Evolutionary conservation across 2,329 filamentous ascomycete species (phyloP), one percentile per base, ranked within the genome.

Genomic region (Xylariaceae sp.): DNA sequence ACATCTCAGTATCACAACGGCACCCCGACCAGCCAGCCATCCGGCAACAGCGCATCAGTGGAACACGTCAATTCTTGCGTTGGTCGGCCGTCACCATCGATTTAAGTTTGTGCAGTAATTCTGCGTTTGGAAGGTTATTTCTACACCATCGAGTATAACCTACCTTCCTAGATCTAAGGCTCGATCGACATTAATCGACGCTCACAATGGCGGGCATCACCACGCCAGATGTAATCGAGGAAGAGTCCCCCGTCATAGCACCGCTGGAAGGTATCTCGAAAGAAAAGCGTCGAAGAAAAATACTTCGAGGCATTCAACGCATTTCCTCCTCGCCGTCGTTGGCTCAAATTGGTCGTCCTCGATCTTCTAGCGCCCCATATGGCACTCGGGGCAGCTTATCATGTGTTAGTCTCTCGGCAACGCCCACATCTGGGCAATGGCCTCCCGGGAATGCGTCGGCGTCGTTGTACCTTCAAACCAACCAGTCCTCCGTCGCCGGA

Each of bases 291-390:
- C 84, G 89, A 45, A 85, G 87, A 65, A 85, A 87, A 56, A 74
- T 96, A 32, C 77, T 96, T 18, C 86, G 87, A 60, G 85, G 87
- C 29, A 81, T 96, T 47, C 88, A 93, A 60, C 87, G 90, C 55
- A 93, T 96, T 68, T 88, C 90, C 10, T 96, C 91, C 0, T 91
- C 88, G 6, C 87, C 89, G 1, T 90, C 89, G 16, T 76, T 96
- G 48, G 79, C 82, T 41, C 83, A 83, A 55, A 73, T 86, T 51
- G 82, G 85, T 53, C 84, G 89, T 56, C 77, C 85, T 21, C 81
- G 86, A 53, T 88, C 90, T 6, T 81, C 84, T 55, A 87, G 84
- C 67, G 89, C 88, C 66, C 85, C 88, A 9, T 87, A 91, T 79
- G 76, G 85, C 62, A 72, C 70, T 40, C 73, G 76, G n/a, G 75